Conservation (phyloP, 768 basidiomycete species). For the Podaxis sp. region DNA sequence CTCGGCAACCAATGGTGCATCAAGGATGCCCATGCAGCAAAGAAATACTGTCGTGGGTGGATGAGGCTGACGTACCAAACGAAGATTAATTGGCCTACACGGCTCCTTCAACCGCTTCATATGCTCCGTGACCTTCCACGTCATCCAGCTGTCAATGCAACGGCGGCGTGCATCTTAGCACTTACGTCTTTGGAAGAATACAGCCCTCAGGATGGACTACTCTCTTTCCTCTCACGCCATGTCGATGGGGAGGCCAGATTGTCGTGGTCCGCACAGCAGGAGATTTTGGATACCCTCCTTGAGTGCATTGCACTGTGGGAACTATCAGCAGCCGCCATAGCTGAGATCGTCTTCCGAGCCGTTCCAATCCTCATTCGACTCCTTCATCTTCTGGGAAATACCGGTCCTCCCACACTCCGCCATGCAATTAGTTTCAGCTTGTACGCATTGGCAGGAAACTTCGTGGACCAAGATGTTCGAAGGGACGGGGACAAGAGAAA, state of each 20-base stretch:
- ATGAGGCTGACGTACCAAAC: slow-evolving; percentile 38
- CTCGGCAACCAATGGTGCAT: slow-evolving; percentile 37
- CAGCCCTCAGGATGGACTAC: slow-evolving; percentile 33
- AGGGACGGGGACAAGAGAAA: slow-evolving; percentile 29
- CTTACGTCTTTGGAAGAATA: slow-evolving; percentile 35
- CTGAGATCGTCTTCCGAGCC: slow-evolving; percentile 31
- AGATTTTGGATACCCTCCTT: slow-evolving; percentile 39
- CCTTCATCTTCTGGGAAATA: slow-evolving; percentile 29
- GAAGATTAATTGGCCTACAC: slow-evolving; percentile 33
- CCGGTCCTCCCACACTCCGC: slow-evolving; percentile 28
- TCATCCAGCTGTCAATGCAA: slow-evolving; percentile 32
- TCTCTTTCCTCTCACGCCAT: slow-evolving; percentile 32
- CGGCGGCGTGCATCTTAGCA: slow-evolving; percentile 37
- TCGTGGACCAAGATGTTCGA: slow-evolving; percentile 25
- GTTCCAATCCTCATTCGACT: slow-evolving; percentile 36
- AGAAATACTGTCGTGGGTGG: slow-evolving; percentile 41
- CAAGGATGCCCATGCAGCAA: slow-evolving; percentile 32
- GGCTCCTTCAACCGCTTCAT: slow-evolving; percentile 33
- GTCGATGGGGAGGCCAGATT: slow-evolving; percentile 31
- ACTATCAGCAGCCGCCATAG: slow-evolving; percentile 34
- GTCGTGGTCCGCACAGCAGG: slow-evolving; percentile 31
- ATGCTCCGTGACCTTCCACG: slow-evolving; percentile 29
- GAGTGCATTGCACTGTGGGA: slow-evolving; percentile 39
- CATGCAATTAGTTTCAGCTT: slow-evolving; percentile 32
- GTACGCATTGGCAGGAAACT: slow-evolving; percentile 29